Evolutionary conservation across 352 stramenopile genomes (phyloP).

Genomic region (Phytopythium helicoides): DNA sequence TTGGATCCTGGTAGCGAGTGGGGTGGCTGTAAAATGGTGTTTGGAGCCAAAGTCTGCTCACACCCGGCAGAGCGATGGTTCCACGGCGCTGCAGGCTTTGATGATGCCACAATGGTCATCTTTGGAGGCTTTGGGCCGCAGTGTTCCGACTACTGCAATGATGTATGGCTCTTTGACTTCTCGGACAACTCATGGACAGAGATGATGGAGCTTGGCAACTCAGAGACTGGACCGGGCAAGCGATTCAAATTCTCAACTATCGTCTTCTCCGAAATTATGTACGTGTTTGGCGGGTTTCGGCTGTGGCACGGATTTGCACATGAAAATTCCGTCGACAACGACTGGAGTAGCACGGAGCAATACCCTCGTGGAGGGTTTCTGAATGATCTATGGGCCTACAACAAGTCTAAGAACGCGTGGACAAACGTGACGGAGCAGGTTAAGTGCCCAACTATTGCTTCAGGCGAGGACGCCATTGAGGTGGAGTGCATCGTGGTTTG

Average conservation of each 20-base stretch:
- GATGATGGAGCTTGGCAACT: constrained; percentile 73
- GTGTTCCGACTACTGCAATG: constrained; percentile 96
- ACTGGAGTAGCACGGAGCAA: constrained; percentile 73
- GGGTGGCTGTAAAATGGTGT: constrained; percentile 88
- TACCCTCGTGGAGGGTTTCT: constrained; percentile 92
- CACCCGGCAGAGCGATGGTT: constrained; percentile 88
- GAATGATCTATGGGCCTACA: constrained; percentile 92
- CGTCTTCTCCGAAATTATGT: constrained; percentile 51
- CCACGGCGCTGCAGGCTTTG: constrained; percentile 88
- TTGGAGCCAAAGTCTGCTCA: constrained; percentile 86
- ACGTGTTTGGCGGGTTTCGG: constrained; percentile 91
- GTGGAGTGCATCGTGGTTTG: constrained; percentile 84
- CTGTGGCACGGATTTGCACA: constrained; percentile 95
- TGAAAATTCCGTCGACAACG: constrained; percentile 87
- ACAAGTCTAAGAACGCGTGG: constrained; percentile 65
- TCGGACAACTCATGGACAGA: constrained; percentile 88
- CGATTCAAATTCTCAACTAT: constrained; percentile 93
- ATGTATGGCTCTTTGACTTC: constrained; percentile 96
- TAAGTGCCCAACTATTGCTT: constrained; percentile 48
- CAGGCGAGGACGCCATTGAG: constrained; percentile 60
- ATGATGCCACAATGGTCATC: constrained; percentile 89
- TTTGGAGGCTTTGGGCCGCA: constrained; percentile 92
- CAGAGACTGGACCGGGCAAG: constrained; percentile 68
- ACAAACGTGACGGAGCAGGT: constrained; percentile 66
- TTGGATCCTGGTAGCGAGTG: constrained; percentile 85